Evolutionary conservation across 176 grass and related monocot species (phyloP), one percentile per base, ranked within the genome.

Genomic region (Rhipidocladum racemiflorum): DNA sequence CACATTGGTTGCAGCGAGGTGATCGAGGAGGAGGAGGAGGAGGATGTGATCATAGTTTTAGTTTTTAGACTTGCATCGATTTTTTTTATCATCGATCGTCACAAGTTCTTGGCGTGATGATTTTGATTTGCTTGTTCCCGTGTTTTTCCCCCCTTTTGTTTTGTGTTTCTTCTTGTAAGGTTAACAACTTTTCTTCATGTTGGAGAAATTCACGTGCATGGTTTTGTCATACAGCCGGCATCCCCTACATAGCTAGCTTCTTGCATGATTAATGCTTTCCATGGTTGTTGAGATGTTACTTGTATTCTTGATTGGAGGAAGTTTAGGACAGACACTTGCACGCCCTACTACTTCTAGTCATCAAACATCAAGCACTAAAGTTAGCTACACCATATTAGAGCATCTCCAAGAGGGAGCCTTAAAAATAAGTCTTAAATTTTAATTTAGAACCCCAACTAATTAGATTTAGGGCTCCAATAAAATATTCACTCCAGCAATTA

Each of bases 251-350:
- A 60, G 21, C 56, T 85, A 82, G 57, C 20, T 76, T 61, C 57
- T 73, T 68, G 78, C 29, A 70, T n/a, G n/a, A n/a, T 50, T 45
- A 23, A 62, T 86, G 59, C 30, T 90, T 83, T 77, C 27, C 55
- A 82, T 77, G 88, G 69, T 87, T 74, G 84, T 87, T 86, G 74
- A 74, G 74, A 68, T 90, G 79, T 90, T 78, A 34, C 79, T 42
- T 79, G 74, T 67, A 66, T 59, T 82, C n/a, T 73, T 68, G 74
- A 74, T 51, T 60, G 12, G 78, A 46, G 9, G 3, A 86, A 28
- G 43, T 83, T 75, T 82, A 74, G 79, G 73, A 61, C 79, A 83
- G 79, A 78, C 72, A 86, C 11, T 79, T 90, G 88, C 88, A 90
- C 84, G 79, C 66, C 68, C 68, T 78, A 44, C 73, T 74, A 78